These are phyloP conservation scores for Penicillium sp. DNA, from an alignment of 2,329 filamentous ascomycete species.

Conservation along the genomic window DNA sequence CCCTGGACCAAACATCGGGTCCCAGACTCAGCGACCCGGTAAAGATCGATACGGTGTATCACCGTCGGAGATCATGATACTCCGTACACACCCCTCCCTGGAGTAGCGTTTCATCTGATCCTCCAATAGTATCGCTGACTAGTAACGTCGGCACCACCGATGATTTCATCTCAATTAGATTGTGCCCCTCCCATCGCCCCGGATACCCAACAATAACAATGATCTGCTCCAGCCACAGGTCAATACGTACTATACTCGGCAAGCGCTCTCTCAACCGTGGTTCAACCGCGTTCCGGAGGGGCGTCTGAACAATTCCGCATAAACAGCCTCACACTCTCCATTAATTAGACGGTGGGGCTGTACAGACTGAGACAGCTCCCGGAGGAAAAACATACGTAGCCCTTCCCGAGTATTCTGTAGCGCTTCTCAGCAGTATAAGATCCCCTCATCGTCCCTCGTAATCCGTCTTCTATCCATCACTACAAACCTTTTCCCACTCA, in stretches of 20 bases:
- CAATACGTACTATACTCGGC: background rate
- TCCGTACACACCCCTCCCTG: background rate
- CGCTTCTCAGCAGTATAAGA: slow-evolving; percentile 20
- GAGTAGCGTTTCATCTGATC: background rate
- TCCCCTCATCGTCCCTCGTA: slow-evolving; percentile 2
- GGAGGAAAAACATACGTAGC: slow-evolving; percentile 12
- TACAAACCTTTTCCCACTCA: slow-evolving; percentile 6
- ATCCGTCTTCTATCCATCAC: slow-evolving; percentile 2
- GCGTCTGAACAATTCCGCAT: slow-evolving; percentile 5
- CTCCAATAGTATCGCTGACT: slow-evolving; percentile 1
- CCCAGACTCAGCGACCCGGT: background rate
- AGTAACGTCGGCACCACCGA: background rate
- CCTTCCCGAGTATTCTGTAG: slow-evolving; percentile 15
- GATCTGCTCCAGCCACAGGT: slow-evolving; percentile 9
- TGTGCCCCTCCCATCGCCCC: slow-evolving; percentile 1
- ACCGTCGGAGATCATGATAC: background rate
- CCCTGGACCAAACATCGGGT: background rate
- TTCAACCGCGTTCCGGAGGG: slow-evolving; percentile 8
- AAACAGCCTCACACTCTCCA: slow-evolving; percentile 10
- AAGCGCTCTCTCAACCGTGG: slow-evolving; percentile 12
- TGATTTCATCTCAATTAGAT: background rate
- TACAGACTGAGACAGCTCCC: slow-evolving; percentile 16
- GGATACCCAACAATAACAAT: slow-evolving; percentile 5
- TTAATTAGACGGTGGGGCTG: slow-evolving; percentile 15
- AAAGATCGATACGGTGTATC: background rate